Evolutionary conservation across 768 basidiomycete genomes (phyloP).

Genomic region (Mycena amicta): DNA sequence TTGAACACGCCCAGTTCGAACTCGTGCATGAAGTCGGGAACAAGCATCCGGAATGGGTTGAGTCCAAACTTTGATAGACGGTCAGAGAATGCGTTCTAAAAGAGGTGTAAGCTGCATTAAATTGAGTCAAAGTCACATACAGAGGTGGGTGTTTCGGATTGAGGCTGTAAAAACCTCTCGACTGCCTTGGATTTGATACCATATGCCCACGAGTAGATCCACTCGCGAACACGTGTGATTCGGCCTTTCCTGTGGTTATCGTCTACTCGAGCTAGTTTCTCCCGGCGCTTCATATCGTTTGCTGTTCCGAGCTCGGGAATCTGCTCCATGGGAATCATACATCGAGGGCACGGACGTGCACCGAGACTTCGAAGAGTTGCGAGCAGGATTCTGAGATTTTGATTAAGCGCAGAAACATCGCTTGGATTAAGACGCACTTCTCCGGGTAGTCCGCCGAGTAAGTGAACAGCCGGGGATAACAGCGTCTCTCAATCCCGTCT

Average conservation of each 20-base stretch:
- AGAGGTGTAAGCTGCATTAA: not conserved
- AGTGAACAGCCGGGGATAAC: constrained; percentile 35
- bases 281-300: constrained; percentile 11
- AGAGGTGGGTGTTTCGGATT: constrained; percentile 29
- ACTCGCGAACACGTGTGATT: constrained; percentile 23
- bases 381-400: constrained; percentile 24
- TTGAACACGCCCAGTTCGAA: constrained; percentile 45
- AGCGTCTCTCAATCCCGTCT: constrained; percentile 32
- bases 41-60: constrained; percentile 30
- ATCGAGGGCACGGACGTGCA: constrained; percentile 28
- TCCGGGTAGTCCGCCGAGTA: constrained; percentile 41
- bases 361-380: constrained; percentile 28
- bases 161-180: constrained; percentile 20
- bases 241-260: constrained; percentile 1
- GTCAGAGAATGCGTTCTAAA: constrained; percentile 38
- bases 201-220: constrained; percentile 26
- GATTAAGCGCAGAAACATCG: constrained; percentile 5
- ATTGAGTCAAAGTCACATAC: constrained; percentile 21
- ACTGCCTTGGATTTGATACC: constrained; percentile 25
- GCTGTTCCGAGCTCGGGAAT: constrained; percentile 31
- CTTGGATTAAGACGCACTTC: too few species aligned
- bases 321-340: constrained; percentile 23
- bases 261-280: constrained; percentile 15
- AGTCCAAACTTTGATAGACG: constrained; percentile 22
- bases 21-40: constrained; percentile 43